Conservation (phyloP, 352 stramenopile genomes). For the Globisporangium solare region DNA sequence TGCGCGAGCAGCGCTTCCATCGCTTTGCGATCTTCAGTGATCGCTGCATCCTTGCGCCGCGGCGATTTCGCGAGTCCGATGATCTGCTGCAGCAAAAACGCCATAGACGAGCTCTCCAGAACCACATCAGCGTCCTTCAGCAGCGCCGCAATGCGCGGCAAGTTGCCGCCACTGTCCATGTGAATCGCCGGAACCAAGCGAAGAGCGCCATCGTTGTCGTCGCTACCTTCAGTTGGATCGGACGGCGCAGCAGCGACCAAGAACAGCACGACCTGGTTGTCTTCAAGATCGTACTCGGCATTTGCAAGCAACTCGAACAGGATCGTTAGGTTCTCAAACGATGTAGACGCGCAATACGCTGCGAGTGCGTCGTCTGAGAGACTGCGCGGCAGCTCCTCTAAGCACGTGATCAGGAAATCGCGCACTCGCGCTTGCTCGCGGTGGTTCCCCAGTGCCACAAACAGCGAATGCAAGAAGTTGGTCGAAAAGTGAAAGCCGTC, state of each 20-base stretch:
- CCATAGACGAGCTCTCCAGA: constrained; percentile 32
- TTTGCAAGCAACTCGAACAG: constrained; percentile 35
- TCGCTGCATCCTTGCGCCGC: constrained; percentile 13
- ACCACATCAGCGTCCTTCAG: constrained; percentile 19
- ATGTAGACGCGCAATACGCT: constrained; percentile 48
- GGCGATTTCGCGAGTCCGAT: constrained; percentile 30
- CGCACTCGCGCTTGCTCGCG: constrained; percentile 31
- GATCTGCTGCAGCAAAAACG: constrained; percentile 46
- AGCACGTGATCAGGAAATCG: constrained; percentile 40
- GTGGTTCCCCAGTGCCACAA: constrained; percentile 31
- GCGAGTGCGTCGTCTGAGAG: constrained; percentile 42
- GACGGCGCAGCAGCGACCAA: constrained; percentile 36
- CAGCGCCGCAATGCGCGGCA: background rate
- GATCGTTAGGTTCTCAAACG: constrained; percentile 24
- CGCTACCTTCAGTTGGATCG: background rate
- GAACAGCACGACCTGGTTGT: constrained; percentile 62
- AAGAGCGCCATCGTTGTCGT: background rate
- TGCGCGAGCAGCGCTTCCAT: constrained; percentile 36
- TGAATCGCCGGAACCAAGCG: background rate
- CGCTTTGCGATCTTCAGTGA: constrained; percentile 28
- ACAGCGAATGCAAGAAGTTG: constrained; percentile 48
- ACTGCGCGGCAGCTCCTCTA: constrained; percentile 30
- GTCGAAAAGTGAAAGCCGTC: constrained; percentile 27
- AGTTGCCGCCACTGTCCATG: constrained; percentile 1
- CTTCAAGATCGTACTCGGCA: constrained; percentile 29